Evolutionary conservation across 2,329 filamentous ascomycete species (phyloP), one percentile per base, ranked within the genome.

Genomic region (Verticillium zaregamsianum): DNA sequence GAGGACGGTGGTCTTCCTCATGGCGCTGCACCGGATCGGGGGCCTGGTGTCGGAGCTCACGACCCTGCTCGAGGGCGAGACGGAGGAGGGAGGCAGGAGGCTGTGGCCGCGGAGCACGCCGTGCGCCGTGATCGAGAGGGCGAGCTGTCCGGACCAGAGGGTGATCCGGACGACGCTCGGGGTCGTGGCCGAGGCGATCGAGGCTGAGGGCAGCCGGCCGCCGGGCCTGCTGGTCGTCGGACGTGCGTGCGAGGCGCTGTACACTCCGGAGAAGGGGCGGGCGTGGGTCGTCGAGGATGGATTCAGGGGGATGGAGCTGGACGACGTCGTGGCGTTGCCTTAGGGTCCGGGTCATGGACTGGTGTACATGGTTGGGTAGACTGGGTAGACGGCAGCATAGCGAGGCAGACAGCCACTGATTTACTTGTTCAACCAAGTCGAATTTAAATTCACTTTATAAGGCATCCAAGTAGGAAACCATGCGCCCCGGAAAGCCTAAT

Each of bases 111-210:
- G 75, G 37, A 76, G 79, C n/a, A 95, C 93, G 1, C 93, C 94
- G 0, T 97, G 94, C 70, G 93, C 94, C 1, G 93, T 99, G 12
- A 85, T 99, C 61, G 95, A 99, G 76, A 85, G 95, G 39, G 95
- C 95, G 6, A 96, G 91, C 64, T 99, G 95, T 72, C 90, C 92
- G 0, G 95, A 99, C 72, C 95, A 99, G 78, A 83, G 94, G 57
- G 91, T 99, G 17, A 93, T 99, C 32, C 83, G 95, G 61, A 95
- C 93, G 1, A 97, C 92, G 1, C 77, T 99, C 28, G 84, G 88
- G 68, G 84, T 90, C 68, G 92, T 98, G 1, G 90, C 84, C 28
- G 83, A 87, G 59, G 95, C 95, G 0, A 88, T 99, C 55, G 93
- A 97, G 73, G 87, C 91, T 58, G 92, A 96, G 70, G 95, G 95